Base-by-base conservation (phyloP, 257 asterid genomes). In the Penstemon eatonii region DNA sequence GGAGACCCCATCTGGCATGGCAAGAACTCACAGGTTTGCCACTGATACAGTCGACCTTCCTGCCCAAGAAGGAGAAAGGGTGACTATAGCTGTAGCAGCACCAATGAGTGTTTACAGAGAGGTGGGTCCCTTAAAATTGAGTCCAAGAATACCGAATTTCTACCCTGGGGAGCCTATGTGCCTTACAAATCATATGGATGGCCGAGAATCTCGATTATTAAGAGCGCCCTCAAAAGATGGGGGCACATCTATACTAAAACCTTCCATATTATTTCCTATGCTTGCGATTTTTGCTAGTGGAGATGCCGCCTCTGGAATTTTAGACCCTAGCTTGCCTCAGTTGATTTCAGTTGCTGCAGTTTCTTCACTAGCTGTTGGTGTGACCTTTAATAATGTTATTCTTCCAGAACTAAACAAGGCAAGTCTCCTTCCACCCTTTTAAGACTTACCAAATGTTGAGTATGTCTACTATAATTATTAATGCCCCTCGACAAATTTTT, bases 21-120 rank as follows among this genome's bases (percentile, higher is more conserved):
- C 97, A 41, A 81, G 97, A 79, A 93, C 98, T 11, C 86, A 88
- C 84, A 88, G 88, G 77, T 93, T 93, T 85, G 95, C 97, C 60
- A 93, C 97, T 81, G 96, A 88, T 83, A 88, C 98, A 53, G 97
- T 88, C 56, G 94, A 90, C 74, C 94, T 93, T 56, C 97, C 98
- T 47, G 94, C 97, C 38, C 93, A 83, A 75, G 88, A 88, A 80
- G 98, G 98, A 65, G 98, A 90, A 81, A 81, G 98, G 72, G 95
- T 93, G 70, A 93, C 98, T 57, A 80, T 93, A 73, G 88, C 97
- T 47, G 71, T 83, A 64, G 96, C 98, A 71, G 96, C 98, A 78
- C 95, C 96, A 9, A 68, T 75, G 44, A 80, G 70, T 74, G 82
- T 84, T 59, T 88, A 82, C 76, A 82, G 88, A 78, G 84, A 84